Evolutionary conservation across 257 asterid species (phyloP).

Genomic region (Solanum tarijense): DNA sequence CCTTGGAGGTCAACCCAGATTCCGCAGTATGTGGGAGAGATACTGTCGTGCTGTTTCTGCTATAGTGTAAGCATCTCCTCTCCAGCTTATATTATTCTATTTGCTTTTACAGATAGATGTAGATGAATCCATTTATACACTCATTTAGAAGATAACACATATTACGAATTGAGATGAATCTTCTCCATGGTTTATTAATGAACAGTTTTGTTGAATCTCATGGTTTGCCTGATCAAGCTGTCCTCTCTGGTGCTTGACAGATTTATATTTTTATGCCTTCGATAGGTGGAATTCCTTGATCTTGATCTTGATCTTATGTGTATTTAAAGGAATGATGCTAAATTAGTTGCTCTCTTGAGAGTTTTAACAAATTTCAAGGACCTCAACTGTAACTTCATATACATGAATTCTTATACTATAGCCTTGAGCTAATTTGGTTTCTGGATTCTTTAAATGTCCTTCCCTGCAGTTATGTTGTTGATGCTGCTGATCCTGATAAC

Average conservation of each 20-base stretch:
- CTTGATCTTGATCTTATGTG: not conserved
- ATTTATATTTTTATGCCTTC: not conserved
- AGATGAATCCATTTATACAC: not conserved
- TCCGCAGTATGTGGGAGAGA: conserved; percentile 96
- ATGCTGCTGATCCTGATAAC: conserved; percentile 93
- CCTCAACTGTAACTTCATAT: not conserved
- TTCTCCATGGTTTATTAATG: not conserved
- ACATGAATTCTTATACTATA: not conserved
- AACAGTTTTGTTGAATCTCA: not conserved
- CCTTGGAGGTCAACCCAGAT: conserved; percentile 99
- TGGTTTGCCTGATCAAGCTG: not conserved
- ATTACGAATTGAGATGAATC: not conserved
- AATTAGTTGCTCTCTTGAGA: not conserved
- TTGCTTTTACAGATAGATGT: not conserved
- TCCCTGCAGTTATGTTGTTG: conserved; percentile 78
- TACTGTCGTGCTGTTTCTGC: conserved; percentile 98
- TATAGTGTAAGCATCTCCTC: conserved; percentile 57
- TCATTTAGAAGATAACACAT: not conserved
- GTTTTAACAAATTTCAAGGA: not conserved
- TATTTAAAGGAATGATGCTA: not conserved
- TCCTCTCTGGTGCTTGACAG: not conserved
- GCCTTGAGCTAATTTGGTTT: not conserved
- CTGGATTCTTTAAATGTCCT: not conserved
- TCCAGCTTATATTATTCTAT: not conserved
- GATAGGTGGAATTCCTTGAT: not conserved